Evolutionary conservation across 2,329 filamentous ascomycete genomes (phyloP).

Genomic region (Nothophaeocryptopus gaeumannii): DNA sequence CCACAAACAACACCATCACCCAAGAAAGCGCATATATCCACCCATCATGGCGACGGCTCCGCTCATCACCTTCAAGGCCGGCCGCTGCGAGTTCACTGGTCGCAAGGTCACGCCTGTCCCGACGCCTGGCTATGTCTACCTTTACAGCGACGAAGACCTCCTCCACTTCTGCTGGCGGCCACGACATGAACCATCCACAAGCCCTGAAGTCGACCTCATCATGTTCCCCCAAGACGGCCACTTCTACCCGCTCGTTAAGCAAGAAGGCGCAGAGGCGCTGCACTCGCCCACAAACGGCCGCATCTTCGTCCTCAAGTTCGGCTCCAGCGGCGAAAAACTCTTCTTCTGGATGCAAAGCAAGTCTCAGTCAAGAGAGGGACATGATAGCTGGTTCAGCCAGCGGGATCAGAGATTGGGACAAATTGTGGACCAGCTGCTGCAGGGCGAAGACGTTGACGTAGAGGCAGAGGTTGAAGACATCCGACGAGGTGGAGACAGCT

Average conservation of each 20-base stretch:
- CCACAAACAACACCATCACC: conserved; percentile 4
- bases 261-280: conserved; percentile 53
- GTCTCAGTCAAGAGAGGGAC: conserved; percentile 67
- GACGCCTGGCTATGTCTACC: conserved; percentile 82
- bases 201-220: conserved; percentile 81
- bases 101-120: conserved; percentile 69
- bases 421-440: conserved; percentile 78
- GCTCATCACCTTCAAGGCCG: conserved; percentile 94
- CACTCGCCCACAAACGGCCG: conserved; percentile 74
- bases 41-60: conserved; percentile 74
- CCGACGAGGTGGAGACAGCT: conserved; percentile 59
- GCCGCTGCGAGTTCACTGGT: conserved; percentile 66
- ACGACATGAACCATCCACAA: conserved; percentile 65
- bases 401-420: conserved; percentile 84
- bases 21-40: conserved; percentile 14
- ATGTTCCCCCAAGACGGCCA: conserved; percentile 89
- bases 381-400: conserved; percentile 76
- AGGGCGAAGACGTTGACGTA: conserved; percentile 85
- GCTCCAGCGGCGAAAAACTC: conserved; percentile 83
- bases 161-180: conserved; percentile 97
- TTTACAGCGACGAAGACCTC: conserved; percentile 90
- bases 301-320: conserved; percentile 90
- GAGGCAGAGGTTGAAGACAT: conserved; percentile 62
- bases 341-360: conserved; percentile 97
- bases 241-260: conserved; percentile 62